Conservation (phyloP, 805 yeast genomes). For the Starmerella tilneyi region DNA sequence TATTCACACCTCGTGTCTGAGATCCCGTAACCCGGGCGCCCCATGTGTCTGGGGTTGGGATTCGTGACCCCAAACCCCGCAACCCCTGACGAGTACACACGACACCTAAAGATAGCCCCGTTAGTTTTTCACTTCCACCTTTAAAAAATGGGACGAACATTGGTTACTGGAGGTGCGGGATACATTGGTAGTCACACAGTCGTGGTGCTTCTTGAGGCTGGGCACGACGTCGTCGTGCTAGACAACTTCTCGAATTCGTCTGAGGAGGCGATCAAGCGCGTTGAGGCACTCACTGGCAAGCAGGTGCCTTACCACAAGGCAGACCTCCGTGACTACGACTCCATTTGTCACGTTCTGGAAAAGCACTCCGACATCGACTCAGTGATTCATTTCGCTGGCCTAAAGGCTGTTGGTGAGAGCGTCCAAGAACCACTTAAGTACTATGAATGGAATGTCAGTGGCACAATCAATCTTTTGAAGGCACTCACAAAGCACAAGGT, state of each 20-base stretch:
- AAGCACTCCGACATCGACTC: slow-evolving; percentile 41
- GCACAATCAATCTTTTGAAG: slow-evolving; percentile 50
- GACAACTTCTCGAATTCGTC: slow-evolving; percentile 63
- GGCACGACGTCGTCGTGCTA: slow-evolving; percentile 59
- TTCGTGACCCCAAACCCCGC: too few relatives aligned
- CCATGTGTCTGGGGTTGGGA: too few relatives aligned
- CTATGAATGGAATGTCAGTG: slow-evolving; percentile 57
- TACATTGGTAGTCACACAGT: slow-evolving; percentile 77
- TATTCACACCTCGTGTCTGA: too few relatives aligned
- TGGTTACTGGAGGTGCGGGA: slow-evolving; percentile 82
- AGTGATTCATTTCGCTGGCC: slow-evolving; percentile 71
- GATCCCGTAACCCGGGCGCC: too few relatives aligned
- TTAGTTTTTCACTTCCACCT: slow-evolving; percentile 19
- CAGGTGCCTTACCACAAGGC: slow-evolving; percentile 45
- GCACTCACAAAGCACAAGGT: slow-evolving; percentile 42
- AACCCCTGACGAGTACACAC: too few relatives aligned
- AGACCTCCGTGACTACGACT: slow-evolving; percentile 47
- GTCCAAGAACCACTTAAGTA: slow-evolving; percentile 55
- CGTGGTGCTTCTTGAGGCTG: slow-evolving; percentile 49
- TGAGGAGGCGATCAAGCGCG: slow-evolving; percentile 52
- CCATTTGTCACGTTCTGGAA: slow-evolving; percentile 40
- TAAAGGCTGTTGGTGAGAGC: slow-evolving; percentile 76
- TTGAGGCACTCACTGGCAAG: slow-evolving; percentile 44
- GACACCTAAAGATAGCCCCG: too few relatives aligned
- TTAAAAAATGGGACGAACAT: slow-evolving; percentile 38